Conservation (phyloP, 1,284 basidiomycete genomes). For the Inonotus obliquus region DNA sequence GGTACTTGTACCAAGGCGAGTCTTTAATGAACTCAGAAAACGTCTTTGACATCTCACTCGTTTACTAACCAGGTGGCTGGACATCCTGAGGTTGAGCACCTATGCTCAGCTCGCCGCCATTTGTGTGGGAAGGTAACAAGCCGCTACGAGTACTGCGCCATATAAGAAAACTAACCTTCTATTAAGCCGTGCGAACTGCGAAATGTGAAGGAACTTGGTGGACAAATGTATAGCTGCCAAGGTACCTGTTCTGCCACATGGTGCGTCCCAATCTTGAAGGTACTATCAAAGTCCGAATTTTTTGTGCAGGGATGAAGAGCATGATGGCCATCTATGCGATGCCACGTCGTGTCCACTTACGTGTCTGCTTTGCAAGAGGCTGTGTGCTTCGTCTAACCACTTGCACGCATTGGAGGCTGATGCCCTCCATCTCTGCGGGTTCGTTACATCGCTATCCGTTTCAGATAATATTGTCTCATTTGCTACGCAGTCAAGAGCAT, state of each 20-base stretch:
- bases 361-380: conserved; percentile 49
- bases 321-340: conserved; percentile 45
- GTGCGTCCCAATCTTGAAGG: conserved; percentile 28
- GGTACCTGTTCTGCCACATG: conserved; percentile 40
- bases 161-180: background rate
- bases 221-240: conserved; percentile 36
- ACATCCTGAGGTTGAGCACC: conserved; percentile 43
- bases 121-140: conserved; percentile 46
- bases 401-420: conserved; percentile 42
- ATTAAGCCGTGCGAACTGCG: conserved; percentile 43
- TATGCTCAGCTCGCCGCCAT: conserved; percentile 49
- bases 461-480: background rate
- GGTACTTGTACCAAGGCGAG: conserved; percentile 45
- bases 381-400: conserved; percentile 46
- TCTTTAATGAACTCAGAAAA: background rate
- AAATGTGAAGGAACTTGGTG: conserved; percentile 29
- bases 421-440: conserved; percentile 58
- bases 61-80: conserved; percentile 32
- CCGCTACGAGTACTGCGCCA: background rate
- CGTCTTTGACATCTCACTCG: background rate
- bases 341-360: conserved; percentile 42
- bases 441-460: conserved; percentile 21
- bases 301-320: conserved; percentile 38
- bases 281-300: background rate
- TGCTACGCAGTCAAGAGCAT: conserved; percentile 41